Percentiles rank a stretch among this genome's conserved stretches.
Evolutionary conservation across 345 rosid genomes (phyloP).

Genomic region (Citrus reticulata): DNA sequence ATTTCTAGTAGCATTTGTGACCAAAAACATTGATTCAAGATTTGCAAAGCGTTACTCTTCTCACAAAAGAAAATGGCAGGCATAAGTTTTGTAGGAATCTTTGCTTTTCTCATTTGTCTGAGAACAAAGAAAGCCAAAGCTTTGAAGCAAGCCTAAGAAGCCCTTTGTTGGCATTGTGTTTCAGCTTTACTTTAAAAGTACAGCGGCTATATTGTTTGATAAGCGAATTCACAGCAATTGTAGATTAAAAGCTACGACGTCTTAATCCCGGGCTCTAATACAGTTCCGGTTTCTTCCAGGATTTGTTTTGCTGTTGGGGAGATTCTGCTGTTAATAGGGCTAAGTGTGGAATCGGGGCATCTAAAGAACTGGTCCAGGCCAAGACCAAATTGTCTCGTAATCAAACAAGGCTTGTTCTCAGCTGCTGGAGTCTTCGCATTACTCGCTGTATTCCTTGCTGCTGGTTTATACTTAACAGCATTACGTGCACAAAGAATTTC

Average conservation of each 20-base stretch:
- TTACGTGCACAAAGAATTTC: slow-evolving; percentile 59
- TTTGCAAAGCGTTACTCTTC: background rate
- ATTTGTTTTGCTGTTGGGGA: slow-evolving; percentile 74
- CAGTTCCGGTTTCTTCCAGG: slow-evolving; percentile 30
- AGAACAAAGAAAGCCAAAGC: slow-evolving; percentile 10
- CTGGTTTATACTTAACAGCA: slow-evolving; percentile 70
- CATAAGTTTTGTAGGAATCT: background rate
- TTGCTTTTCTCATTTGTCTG: background rate
- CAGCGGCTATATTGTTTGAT: background rate
- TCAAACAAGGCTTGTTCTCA: slow-evolving; percentile 71
- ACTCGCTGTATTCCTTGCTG: slow-evolving; percentile 59
- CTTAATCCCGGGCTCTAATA: background rate
- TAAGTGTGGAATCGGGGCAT: slow-evolving; percentile 93
- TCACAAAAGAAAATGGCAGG: background rate
- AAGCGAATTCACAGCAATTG: background rate
- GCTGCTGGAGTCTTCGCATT: slow-evolving; percentile 75
- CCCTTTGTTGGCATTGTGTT: too few species aligned
- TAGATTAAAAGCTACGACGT: background rate
- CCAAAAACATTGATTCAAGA: background rate
- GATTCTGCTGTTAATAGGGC: slow-evolving; percentile 63
- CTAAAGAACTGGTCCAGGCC: slow-evolving; percentile 73
- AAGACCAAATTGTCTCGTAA: slow-evolving; percentile 54
- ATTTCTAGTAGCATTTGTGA: background rate
- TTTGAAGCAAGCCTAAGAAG: background rate
- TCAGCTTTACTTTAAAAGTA: too few species aligned